phyloP scores from a whole-genome alignment of 805 yeast species.

The Suhomyces tanzawaensis region DNA sequence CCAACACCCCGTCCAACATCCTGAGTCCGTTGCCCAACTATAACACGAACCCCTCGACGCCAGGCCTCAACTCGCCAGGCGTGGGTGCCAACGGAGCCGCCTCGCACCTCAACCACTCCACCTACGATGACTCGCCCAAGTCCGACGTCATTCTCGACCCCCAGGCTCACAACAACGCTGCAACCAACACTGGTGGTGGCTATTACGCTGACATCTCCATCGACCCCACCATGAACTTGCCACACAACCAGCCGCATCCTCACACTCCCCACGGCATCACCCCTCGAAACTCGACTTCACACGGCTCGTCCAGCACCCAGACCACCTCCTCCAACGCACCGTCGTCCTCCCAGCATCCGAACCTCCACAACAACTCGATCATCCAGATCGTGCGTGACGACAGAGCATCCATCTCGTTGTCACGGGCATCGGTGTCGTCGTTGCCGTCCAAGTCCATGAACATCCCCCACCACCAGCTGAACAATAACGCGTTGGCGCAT shows the following conservation, averaged over 20 bases:
- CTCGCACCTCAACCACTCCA: conserved; percentile 12
- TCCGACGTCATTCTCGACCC: conserved; percentile 33
- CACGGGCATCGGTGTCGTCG: conserved; percentile 39
- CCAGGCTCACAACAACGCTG: conserved; percentile 23
- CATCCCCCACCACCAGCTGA: conserved; percentile 46
- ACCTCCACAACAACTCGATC: conserved; percentile 36
- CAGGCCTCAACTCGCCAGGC: conserved; percentile 22
- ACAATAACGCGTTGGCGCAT: conserved; percentile 38
- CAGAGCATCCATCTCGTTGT: conserved; percentile 30
- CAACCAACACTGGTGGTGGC: conserved; percentile 36
- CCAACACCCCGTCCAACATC: conserved; percentile 30
- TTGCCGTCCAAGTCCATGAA: conserved; percentile 46
- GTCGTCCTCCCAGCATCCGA: conserved; percentile 5
- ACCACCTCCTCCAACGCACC: conserved; percentile 1
- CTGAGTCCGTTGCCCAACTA: conserved; percentile 27
- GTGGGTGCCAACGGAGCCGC: conserved; percentile 3
- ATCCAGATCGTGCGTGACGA: conserved; percentile 43
- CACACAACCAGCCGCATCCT: conserved; percentile 39
- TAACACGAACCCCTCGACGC: conserved; percentile 20
- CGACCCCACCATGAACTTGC: conserved; percentile 46
- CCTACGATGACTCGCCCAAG: conserved; percentile 28
- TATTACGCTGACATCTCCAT: conserved; percentile 43
- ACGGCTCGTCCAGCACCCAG: conserved; percentile 4
- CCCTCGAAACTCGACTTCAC: conserved; percentile 30
- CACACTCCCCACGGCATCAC: conserved; percentile 24